A percentile compares a stretch with the other conserved stretches of the same genome.
Conservation (phyloP, 176 grass and related monocot genomes). For the Miscanthus lutarioriparius region DNA sequence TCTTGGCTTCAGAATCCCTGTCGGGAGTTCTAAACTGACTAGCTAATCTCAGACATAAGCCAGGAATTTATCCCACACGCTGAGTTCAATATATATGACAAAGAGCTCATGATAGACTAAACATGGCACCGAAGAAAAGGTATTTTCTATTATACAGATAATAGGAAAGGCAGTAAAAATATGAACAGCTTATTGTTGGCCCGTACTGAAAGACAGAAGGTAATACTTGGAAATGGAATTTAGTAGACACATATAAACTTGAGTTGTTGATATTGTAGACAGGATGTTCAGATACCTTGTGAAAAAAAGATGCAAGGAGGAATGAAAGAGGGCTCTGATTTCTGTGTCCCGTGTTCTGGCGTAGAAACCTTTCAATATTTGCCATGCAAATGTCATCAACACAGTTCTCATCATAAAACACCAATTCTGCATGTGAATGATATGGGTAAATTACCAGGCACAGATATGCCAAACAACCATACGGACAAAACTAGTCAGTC, state of each 20-base stretch:
- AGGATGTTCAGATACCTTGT: slow-evolving; percentile 37
- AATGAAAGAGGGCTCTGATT: slow-evolving; percentile 52
- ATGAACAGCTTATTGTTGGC: background rate
- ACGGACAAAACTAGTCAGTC: slow-evolving; percentile 1
- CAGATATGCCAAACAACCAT: slow-evolving; percentile 7
- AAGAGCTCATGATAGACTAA: background rate
- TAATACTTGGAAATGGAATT: slow-evolving; percentile 3
- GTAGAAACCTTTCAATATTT: slow-evolving; percentile 61
- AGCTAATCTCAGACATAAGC: background rate
- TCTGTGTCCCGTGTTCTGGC: slow-evolving; percentile 30
- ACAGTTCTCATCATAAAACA: slow-evolving; percentile 34
- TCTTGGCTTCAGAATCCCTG: background rate
- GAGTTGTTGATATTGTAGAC: background rate
- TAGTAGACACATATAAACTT: background rate
- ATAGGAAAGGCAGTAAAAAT: background rate
- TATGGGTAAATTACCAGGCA: slow-evolving; percentile 31
- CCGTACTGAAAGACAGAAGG: background rate
- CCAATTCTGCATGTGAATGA: slow-evolving; percentile 41
- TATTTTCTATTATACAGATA: background rate
- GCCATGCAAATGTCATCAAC: slow-evolving; percentile 55
- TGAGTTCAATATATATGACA: background rate
- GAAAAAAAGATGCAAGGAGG: slow-evolving; percentile 56
- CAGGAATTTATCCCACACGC: background rate
- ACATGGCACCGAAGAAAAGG: background rate
- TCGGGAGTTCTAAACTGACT: background rate